A percentile compares a stretch with the other conserved stretches of the same genome.
Evolutionary conservation across 768 basidiomycete species (phyloP).

Genomic region (Hypsizygus marmoreus): DNA sequence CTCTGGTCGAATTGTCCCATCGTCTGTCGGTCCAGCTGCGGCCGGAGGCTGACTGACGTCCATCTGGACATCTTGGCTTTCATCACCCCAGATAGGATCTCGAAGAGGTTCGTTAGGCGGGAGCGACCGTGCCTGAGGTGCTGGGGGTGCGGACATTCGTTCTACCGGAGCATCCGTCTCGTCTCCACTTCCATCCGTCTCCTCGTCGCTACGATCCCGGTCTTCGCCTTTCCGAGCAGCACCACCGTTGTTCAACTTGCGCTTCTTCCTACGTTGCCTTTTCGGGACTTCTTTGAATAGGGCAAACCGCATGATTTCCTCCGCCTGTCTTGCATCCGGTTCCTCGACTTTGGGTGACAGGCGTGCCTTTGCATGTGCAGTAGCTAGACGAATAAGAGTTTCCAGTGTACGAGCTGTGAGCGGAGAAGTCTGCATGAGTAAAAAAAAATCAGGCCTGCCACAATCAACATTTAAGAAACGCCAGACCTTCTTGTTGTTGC

Average conservation of each 20-base stretch:
- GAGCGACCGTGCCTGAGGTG: conserved; percentile 17
- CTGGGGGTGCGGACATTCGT: conserved; percentile 53
- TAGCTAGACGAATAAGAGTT: conserved; percentile 96
- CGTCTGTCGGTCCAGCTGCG: conserved; percentile 34
- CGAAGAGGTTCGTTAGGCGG: conserved; percentile 36
- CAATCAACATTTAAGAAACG: conserved; percentile 5
- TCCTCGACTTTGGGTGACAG: conserved; percentile 84
- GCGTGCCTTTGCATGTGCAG: conserved; percentile 96
- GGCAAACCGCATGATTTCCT: conserved; percentile 95
- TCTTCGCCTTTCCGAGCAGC: conserved; percentile 49
- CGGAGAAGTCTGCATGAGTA: conserved; percentile 77
- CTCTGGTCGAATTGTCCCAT: conserved; percentile 51
- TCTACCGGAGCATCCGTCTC: conserved; percentile 39
- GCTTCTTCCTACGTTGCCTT: conserved; percentile 78
- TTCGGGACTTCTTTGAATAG: conserved; percentile 97
- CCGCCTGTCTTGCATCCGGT: conserved; percentile 85
- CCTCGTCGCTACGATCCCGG: conserved; percentile 52
- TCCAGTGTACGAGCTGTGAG: conserved; percentile 98
- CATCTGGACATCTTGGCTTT: conserved; percentile 68
- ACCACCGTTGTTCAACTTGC: conserved; percentile 77
- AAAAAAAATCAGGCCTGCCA: conserved; percentile 11
- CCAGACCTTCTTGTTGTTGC: conserved; percentile 81
- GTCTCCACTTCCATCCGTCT: conserved; percentile 54
- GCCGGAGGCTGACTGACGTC: conserved; percentile 44
- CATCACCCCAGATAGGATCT: conserved; percentile 68